These are phyloP conservation scores for Phytophthora palmivora DNA, from an alignment of 352 stramenopile genomes.

Conservation along the genomic window DNA sequence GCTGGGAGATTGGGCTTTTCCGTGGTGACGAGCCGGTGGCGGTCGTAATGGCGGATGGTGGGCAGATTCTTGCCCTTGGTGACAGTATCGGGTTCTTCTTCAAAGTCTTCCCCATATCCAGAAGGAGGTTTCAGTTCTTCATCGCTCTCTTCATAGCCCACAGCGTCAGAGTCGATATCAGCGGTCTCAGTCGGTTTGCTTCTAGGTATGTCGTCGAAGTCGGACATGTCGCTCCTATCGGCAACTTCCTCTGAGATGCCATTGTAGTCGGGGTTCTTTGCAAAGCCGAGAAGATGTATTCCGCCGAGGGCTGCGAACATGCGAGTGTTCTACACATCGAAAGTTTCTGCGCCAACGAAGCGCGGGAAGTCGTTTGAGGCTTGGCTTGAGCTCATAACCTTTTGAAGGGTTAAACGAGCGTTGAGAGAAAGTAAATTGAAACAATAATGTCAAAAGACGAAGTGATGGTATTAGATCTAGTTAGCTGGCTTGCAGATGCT, in stretches of 20 bases:
- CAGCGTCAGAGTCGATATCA: too few relatives aligned
- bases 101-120: too few relatives aligned
- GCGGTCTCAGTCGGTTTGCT: neutral
- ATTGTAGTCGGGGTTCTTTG: constrained; percentile 22
- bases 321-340: constrained; percentile 19
- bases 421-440: too few relatives aligned
- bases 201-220: neutral
- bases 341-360: constrained; percentile 15
- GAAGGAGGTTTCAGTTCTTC: constrained; percentile 7
- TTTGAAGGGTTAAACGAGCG: neutral
- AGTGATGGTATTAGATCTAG: too few relatives aligned
- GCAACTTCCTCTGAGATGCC: constrained; percentile 1
- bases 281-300: constrained; percentile 26
- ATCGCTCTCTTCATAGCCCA: constrained; percentile 10
- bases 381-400: constrained; percentile 29
- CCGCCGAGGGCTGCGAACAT: constrained; percentile 10
- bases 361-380: constrained; percentile 24
- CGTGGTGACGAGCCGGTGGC: too few relatives aligned
- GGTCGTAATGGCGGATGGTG: neutral
- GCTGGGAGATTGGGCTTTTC: constrained; percentile 2
- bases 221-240: neutral
- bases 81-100: constrained; percentile 9
- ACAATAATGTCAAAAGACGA: too few relatives aligned
- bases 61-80: neutral
- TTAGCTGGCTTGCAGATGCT: too few relatives aligned